Evolutionary conservation across 345 rosid genomes (phyloP), one percentile per base, ranked within the genome.

Genomic region (Kandelia obovata): DNA sequence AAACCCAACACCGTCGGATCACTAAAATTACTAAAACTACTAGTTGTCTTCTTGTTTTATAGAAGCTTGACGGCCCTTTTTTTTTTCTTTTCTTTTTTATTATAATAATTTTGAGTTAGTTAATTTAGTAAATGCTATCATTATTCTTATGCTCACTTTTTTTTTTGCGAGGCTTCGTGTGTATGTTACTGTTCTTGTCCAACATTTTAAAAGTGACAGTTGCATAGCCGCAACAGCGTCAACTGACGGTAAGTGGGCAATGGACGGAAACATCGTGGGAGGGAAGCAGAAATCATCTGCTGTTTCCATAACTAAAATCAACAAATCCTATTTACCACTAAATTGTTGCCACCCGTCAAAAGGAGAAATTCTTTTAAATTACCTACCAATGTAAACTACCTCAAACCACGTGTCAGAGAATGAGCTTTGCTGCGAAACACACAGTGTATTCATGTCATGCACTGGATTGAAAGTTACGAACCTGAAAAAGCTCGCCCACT

Each of bases 401-500:
- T 0, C 1, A 5, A 2, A 10, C 2, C 28, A 43, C 30, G 35
- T 27, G 63, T 46, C 71, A 11, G 20, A 7, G 30, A 58, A 0
- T 2, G 49, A 17, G 56, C 20, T 26, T 7, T 4, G 10, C 4
- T 21, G 4, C 6, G 39, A n/a, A 30, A 19, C 7, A 20, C 11
- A n/a, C 21, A 16, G 6, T 15, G 19, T 5, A 32, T 16, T 11
- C 5, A 35, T 21, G 30, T n/a, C 49, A 21, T 52, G 43, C 58
- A 53, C 49, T 16, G 17, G 35, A 27, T 57, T 10, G 26, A 5
- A 37, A 23, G 3, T 15, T 11, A 10, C 4, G 31, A 7, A 56
- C 59, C 59, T 0, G 60, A 51, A 61, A 32, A 17, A 2, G 3
- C 59, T 39, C 28, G 7, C 72, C 72, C 59, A 69, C 66, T 60